A percentile compares a stretch with the other conserved stretches of the same genome.
Conservation (phyloP, 306 rosid species). For the Vigna radiata region DNA sequence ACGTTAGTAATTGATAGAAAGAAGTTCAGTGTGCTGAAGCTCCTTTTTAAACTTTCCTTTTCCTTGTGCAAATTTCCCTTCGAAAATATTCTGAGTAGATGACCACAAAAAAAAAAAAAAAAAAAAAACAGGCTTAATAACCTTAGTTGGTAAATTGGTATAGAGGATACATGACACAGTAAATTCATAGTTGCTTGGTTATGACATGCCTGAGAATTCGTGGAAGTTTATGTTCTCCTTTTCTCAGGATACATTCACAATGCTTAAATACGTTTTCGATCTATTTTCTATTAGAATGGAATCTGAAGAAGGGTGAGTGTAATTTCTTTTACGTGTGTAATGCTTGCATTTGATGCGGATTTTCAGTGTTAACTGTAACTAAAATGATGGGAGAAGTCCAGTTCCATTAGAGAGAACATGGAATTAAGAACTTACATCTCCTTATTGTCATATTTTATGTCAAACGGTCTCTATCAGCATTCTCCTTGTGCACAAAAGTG, state of each 20-base stretch:
- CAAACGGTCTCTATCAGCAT: neutral
- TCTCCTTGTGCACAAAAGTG: neutral
- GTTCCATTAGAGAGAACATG: constrained; percentile 10
- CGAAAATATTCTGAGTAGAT: neutral
- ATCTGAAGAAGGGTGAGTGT: neutral
- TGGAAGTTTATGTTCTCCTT: neutral
- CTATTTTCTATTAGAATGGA: neutral
- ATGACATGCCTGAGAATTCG: neutral
- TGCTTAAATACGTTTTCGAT: neutral
- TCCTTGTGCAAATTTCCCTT: constrained; percentile 1
- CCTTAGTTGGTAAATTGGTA: neutral
- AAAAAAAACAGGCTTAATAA: neutral
- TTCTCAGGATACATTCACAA: neutral
- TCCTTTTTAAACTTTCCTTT: constrained; percentile 20
- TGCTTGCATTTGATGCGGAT: neutral
- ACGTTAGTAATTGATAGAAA: constrained; percentile 15
- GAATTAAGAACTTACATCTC: neutral
- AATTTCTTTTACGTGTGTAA: neutral
- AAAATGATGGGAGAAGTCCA: neutral
- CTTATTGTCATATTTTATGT: neutral
- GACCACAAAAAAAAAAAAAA: neutral
- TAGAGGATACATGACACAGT: neutral
- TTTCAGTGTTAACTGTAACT: neutral
- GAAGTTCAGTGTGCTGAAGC: neutral
- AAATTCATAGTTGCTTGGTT: constrained; percentile 13